Evolutionary conservation across 2,329 filamentous ascomycete genomes (phyloP).

Genomic region (Xylaria digitata): DNA sequence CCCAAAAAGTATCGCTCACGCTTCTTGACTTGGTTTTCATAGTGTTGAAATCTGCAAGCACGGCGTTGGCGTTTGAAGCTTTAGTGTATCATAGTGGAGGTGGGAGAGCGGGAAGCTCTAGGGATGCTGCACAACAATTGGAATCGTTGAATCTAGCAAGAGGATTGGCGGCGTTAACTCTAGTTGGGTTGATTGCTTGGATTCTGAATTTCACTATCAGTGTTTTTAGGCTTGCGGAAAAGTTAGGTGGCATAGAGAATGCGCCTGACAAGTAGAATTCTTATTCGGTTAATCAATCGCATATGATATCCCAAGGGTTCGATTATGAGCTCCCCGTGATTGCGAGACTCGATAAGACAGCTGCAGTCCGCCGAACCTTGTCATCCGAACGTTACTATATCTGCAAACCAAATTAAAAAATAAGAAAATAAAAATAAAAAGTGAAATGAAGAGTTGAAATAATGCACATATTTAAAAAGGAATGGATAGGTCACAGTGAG

Average conservation of each 20-base stretch:
- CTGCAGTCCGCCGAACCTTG: neutral
- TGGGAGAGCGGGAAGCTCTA: conserved; percentile 50
- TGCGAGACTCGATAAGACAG: neutral
- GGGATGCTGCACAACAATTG: conserved; percentile 63
- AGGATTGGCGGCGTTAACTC: conserved; percentile 80
- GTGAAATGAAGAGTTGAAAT: neutral
- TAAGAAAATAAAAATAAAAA: too few relatives aligned
- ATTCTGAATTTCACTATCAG: conserved; percentile 89
- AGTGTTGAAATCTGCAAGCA: conserved; percentile 94
- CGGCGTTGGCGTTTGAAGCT: conserved; percentile 88
- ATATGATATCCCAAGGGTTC: conserved; percentile 37
- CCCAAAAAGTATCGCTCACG: conserved; percentile 88
- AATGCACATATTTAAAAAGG: neutral
- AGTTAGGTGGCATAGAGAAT: conserved; percentile 65
- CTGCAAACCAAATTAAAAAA: too few relatives aligned
- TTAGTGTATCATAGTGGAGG: conserved; percentile 67
- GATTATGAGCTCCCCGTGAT: conserved; percentile 1
- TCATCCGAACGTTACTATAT: neutral
- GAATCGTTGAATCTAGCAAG: conserved; percentile 67
- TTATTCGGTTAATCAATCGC: conserved; percentile 26
- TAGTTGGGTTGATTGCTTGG: conserved; percentile 90
- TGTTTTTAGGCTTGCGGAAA: conserved; percentile 75
- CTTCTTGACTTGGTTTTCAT: conserved; percentile 96
- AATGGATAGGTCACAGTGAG: too few relatives aligned
- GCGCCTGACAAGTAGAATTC: conserved; percentile 52